Conservation (phyloP, 2,329 filamentous ascomycete species). For the Aspergillus neoniger region DNA sequence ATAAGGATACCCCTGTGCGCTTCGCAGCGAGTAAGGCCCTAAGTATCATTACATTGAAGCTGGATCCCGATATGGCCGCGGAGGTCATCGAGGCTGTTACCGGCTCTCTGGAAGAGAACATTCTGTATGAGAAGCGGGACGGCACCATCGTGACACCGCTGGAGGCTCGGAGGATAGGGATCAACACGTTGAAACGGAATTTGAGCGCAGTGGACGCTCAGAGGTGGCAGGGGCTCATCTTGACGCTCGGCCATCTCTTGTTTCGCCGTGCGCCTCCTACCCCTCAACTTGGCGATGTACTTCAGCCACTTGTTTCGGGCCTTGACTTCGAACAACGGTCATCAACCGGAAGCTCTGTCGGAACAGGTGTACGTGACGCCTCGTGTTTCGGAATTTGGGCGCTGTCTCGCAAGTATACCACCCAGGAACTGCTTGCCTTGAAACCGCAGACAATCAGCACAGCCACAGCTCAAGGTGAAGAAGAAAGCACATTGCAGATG, state of each 20-base stretch:
- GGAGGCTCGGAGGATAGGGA: conserved; percentile 33
- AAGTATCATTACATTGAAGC: conserved; percentile 78
- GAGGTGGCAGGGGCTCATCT: conserved; percentile 88
- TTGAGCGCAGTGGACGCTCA: conserved; percentile 76
- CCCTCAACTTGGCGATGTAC: conserved; percentile 68
- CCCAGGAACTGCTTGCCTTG: conserved; percentile 70
- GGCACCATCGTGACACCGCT: conserved; percentile 41
- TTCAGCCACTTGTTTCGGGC: conserved; percentile 75
- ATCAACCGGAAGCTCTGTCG: conserved; percentile 79
- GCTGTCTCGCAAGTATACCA: conserved; percentile 81
- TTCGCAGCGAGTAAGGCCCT: conserved; percentile 90
- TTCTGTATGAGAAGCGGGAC: conserved; percentile 56
- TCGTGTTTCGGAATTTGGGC: conserved; percentile 97
- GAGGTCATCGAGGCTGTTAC: conserved; percentile 88
- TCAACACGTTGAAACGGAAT: conserved; percentile 53
- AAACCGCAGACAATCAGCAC: conserved; percentile 39
- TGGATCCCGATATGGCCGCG: conserved; percentile 76
- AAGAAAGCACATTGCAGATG: conserved; percentile 64
- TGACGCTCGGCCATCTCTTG: conserved; percentile 82
- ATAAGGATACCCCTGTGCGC: conserved; percentile 88
- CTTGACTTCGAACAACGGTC: conserved; percentile 87
- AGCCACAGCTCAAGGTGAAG: conserved; percentile 26
- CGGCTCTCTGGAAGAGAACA: conserved; percentile 64
- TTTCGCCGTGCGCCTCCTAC: conserved; percentile 80
- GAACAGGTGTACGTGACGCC: conserved; percentile 89